Conservation (phyloP, 331 rosid genomes). For the Malus hybrid region DNA sequence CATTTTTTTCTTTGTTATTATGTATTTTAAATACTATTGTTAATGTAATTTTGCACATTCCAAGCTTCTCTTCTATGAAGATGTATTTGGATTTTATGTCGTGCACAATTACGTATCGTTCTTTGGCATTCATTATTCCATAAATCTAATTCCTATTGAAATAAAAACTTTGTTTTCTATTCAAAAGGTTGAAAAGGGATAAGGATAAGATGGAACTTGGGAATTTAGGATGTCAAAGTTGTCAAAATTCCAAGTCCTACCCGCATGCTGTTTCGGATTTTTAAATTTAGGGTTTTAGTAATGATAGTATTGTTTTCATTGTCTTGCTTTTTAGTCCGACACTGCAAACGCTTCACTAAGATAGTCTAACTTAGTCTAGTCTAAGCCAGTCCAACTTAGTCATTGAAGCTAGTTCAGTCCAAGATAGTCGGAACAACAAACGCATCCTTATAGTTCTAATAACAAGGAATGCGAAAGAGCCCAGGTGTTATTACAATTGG, state of each 20-base stretch:
- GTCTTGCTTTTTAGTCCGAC: too few relatives aligned
- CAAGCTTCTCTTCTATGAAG: slow-evolving; percentile 55
- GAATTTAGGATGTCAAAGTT: slow-evolving; percentile 37
- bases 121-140: slow-evolving; percentile 32
- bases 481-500: background rate
- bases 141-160: slow-evolving; percentile 18
- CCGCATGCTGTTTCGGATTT: slow-evolving; percentile 30
- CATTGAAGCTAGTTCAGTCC: too few relatives aligned
- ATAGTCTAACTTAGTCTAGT: too few relatives aligned
- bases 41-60: slow-evolving; percentile 33
- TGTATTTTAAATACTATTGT: slow-evolving; percentile 11
- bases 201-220: slow-evolving; percentile 14
- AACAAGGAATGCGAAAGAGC: background rate
- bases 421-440: too few relatives aligned
- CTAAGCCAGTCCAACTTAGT: too few relatives aligned
- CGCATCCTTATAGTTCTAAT: background rate
- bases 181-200: slow-evolving; percentile 20
- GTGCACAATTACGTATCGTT: slow-evolving; percentile 39
- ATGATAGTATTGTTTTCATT: background rate
- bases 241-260: slow-evolving; percentile 23
- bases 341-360: too few relatives aligned
- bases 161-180: slow-evolving; percentile 12
- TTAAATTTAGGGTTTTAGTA: slow-evolving; percentile 18
- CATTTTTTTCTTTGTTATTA: background rate
- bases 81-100: slow-evolving; percentile 73